A percentile compares a stretch with the other conserved stretches of the same genome.
phyloP scores from a whole-genome alignment of 2,329 filamentous ascomycete genomes.

The Orbilia javanica region DNA sequence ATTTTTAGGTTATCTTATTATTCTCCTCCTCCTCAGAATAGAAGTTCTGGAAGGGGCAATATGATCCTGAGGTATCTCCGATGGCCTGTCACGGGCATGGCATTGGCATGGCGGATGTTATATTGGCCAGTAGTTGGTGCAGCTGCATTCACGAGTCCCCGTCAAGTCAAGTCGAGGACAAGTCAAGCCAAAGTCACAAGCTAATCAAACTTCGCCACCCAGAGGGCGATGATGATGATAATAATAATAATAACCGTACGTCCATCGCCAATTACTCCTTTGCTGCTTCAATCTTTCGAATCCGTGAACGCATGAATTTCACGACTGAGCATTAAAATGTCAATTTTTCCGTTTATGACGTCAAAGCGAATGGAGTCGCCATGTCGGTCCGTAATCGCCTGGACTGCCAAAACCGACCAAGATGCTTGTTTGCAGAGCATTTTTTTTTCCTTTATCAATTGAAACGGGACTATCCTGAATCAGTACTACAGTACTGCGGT shows the following conservation, averaged over 20 bases:
- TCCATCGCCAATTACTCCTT: conserved; percentile 50
- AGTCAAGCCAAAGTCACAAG: background rate
- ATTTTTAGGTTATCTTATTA: no score
- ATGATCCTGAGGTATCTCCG: conserved; percentile 9
- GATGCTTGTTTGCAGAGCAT: background rate
- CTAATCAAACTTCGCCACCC: background rate
- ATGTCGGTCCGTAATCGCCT: conserved; percentile 43
- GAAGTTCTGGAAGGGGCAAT: conserved; percentile 21
- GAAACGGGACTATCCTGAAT: conserved; percentile 7
- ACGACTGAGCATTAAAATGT: no score
- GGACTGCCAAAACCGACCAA: background rate
- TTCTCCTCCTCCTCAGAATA: background rate
- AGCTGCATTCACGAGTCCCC: background rate
- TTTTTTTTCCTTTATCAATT: no score
- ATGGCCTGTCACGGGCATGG: background rate
- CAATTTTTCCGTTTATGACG: conserved; percentile 29
- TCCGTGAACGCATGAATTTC: background rate
- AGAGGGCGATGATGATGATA: no score
- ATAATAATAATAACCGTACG: background rate
- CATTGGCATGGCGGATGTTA: background rate
- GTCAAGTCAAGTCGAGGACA: background rate
- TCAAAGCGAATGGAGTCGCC: conserved; percentile 47
- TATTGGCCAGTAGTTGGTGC: background rate
- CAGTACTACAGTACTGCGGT: background rate
- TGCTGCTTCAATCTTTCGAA: background rate